A percentile compares a stretch with the other conserved stretches of the same genome.
Evolutionary conservation across 176 grass and related monocot genomes (phyloP).

Genomic region (Rhipidocladum racemiflorum): DNA sequence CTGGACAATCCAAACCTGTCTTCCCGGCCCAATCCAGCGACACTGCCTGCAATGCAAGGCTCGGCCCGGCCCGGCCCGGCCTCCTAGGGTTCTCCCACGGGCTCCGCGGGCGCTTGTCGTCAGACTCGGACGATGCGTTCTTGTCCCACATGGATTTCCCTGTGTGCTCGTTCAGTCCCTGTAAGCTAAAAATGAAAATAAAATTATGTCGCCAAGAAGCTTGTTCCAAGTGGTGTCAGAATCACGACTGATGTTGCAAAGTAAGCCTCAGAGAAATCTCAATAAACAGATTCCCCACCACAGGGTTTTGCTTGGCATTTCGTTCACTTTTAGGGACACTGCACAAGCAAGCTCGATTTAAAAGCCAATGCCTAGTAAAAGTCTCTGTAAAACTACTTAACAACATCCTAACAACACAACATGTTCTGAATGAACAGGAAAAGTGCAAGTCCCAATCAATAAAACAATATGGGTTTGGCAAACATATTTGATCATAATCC

Average conservation of each 20-base stretch:
- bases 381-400: background rate
- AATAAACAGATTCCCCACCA: background rate
- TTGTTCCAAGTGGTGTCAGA: background rate
- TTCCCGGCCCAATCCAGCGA: too few species aligned
- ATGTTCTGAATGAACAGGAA: background rate
- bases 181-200: too few species aligned
- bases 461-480: background rate
- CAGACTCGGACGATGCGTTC: background rate
- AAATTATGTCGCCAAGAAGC: too few species aligned
- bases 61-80: too few species aligned
- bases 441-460: background rate
- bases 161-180: conserved; percentile 40
- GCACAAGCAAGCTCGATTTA: background rate
- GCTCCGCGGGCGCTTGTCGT: background rate
- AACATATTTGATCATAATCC: background rate
- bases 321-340: background rate
- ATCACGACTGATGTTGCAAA: background rate
- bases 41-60: too few species aligned
- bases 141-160: conserved; percentile 36
- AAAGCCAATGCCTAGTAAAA: background rate
- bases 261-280: background rate
- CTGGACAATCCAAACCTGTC: too few species aligned
- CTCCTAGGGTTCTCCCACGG: background rate
- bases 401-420: background rate
- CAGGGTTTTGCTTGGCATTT: background rate